Conservation (phyloP, 306 rosid genomes). For the Inga leiocalycina region DNA sequence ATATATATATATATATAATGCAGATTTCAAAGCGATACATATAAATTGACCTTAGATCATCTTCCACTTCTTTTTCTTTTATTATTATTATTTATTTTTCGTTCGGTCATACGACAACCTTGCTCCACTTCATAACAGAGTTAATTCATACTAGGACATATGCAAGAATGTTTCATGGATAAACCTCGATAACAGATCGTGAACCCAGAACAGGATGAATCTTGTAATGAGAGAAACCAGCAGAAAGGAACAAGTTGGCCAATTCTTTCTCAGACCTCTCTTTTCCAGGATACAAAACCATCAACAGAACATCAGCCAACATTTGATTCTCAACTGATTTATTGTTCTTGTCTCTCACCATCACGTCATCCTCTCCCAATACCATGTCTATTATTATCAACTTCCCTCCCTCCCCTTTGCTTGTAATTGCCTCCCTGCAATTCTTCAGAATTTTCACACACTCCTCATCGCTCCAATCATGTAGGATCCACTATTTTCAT, state of each 20-base stretch:
- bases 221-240: slow-evolving; percentile 31
- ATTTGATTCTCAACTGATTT: slow-evolving; percentile 37
- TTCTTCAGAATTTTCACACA: slow-evolving; percentile 43
- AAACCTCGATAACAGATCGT: slow-evolving; percentile 35
- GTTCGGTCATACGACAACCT: too few species aligned
- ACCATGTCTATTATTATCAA: slow-evolving; percentile 54
- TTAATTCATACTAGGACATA: too few species aligned
- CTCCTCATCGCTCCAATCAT: slow-evolving; percentile 56
- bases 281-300: slow-evolving; percentile 25
- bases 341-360: slow-evolving; percentile 3
- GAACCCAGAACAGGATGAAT: slow-evolving; percentile 33
- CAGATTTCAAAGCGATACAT: background rate
- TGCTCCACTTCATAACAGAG: too few species aligned
- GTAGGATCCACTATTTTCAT: slow-evolving; percentile 39
- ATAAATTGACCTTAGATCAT: background rate
- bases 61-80: background rate
- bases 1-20: too few species aligned
- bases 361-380: slow-evolving; percentile 22
- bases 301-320: slow-evolving; percentile 33
- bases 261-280: slow-evolving; percentile 42
- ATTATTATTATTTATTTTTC: too few species aligned
- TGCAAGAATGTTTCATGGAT: background rate
- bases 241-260: slow-evolving; percentile 32
- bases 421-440: slow-evolving; percentile 47
- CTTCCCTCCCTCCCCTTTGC: slow-evolving; percentile 29